Evolutionary conservation across 1,284 basidiomycete genomes (phyloP).

Genomic region (Vanrija pseudolonga): DNA sequence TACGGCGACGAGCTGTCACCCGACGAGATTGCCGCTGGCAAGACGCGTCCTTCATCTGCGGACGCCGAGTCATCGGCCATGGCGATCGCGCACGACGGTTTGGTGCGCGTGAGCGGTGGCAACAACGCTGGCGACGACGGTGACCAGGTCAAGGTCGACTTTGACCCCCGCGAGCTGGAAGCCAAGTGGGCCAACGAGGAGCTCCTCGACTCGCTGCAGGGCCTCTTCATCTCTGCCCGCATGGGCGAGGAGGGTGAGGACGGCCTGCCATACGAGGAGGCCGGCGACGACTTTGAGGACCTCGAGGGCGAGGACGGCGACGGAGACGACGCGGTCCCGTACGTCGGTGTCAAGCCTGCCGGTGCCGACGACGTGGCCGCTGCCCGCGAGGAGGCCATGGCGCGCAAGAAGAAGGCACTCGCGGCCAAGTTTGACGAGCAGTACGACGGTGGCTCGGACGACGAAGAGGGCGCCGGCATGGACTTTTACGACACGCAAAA

Average conservation of each 20-base stretch:
- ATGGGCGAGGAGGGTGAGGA: constrained; percentile 40
- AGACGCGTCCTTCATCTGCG: constrained; percentile 39
- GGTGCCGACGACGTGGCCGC: constrained; percentile 44
- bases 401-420: constrained; percentile 82
- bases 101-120: constrained; percentile 62
- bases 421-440: constrained; percentile 93
- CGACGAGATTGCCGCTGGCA: constrained; percentile 62
- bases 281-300: constrained; percentile 53
- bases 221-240: constrained; percentile 84
- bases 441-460: constrained; percentile 81
- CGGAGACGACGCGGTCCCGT: constrained; percentile 48
- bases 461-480: constrained; percentile 58
- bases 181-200: constrained; percentile 79
- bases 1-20: constrained; percentile 71
- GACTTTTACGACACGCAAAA: constrained; percentile 92
- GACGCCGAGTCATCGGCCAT: constrained; percentile 39
- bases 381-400: constrained; percentile 59
- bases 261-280: constrained; percentile 52
- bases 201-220: constrained; percentile 77
- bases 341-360: constrained; percentile 41
- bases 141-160: constrained; percentile 66
- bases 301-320: constrained; percentile 52
- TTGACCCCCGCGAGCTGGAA: constrained; percentile 55
- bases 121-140: constrained; percentile 53
- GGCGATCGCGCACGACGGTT: constrained; percentile 57